These are phyloP conservation scores for Mycena leptocephala DNA, from an alignment of 768 basidiomycete species.

Conservation along the genomic window DNA sequence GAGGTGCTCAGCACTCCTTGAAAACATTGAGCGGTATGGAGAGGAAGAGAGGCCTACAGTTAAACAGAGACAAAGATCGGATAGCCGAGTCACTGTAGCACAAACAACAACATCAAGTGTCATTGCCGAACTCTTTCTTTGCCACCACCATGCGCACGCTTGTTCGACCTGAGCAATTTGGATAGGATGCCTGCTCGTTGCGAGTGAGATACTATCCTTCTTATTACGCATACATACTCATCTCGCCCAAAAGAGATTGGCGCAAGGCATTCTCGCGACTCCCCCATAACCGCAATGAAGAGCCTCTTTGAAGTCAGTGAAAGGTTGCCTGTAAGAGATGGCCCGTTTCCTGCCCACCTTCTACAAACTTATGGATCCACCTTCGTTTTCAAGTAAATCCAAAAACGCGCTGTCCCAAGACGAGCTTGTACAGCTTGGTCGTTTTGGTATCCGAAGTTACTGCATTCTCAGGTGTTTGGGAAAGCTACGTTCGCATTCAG, in stretches of 20 bases:
- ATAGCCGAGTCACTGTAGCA: too few relatives aligned
- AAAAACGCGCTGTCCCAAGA: not conserved
- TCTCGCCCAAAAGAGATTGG: not conserved
- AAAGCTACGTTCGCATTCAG: not conserved
- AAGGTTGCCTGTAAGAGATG: not conserved
- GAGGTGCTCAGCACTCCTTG: too few relatives aligned
- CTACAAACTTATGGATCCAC: not conserved
- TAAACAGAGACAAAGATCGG: too few relatives aligned
- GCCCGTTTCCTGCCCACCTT: not conserved
- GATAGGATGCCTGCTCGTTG: not conserved
- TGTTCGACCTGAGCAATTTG: not conserved
- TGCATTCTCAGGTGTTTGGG: not conserved
- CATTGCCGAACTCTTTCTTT: not conserved
- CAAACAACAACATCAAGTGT: too few relatives aligned
- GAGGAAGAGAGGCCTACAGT: too few relatives aligned
- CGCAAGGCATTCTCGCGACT: not conserved
- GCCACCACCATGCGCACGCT: not conserved
- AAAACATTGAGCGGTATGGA: too few relatives aligned
- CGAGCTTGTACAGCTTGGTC: not conserved
- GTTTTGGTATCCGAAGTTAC: not conserved
- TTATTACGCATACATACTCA: not conserved
- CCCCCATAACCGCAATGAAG: not conserved
- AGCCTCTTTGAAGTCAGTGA: not conserved
- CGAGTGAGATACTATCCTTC: not conserved
- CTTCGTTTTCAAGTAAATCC: not conserved